Evolutionary conservation across 23 red algal genomes (phyloP).

Genomic region (Cyanidioschyzon merolae): DNA sequence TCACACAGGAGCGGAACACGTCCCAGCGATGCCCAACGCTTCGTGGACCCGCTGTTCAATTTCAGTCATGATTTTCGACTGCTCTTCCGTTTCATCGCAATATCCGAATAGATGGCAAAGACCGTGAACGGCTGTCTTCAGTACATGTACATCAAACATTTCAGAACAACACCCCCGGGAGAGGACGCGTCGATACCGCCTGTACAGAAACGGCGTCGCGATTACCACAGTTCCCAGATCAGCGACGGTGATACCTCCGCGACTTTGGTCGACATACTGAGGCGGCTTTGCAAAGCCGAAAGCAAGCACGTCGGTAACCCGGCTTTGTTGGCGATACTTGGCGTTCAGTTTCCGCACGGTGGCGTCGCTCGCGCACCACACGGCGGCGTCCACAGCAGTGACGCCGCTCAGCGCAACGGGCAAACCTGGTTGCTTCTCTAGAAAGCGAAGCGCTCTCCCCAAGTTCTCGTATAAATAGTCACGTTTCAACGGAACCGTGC

Average conservation of each 20-base stretch:
- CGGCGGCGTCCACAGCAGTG: neutral
- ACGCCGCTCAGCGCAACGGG: neutral
- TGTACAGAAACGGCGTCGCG: neutral
- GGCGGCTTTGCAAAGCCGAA: neutral
- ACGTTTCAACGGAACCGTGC: neutral
- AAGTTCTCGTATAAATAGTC: neutral
- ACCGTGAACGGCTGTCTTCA: neutral
- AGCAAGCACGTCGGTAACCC: neutral
- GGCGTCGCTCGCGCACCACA: constrained; percentile 18
- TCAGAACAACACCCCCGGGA: neutral
- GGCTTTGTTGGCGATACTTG: neutral
- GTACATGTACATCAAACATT: neutral
- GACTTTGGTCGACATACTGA: neutral
- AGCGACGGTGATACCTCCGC: neutral
- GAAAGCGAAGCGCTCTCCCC: neutral
- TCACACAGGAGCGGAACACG: too few species aligned
- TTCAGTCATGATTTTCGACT: neutral
- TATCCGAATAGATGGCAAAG: constrained; percentile 7
- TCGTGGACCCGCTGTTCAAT: neutral
- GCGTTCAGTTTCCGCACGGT: neutral
- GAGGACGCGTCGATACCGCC: neutral
- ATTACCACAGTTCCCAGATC: neutral
- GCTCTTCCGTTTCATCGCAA: neutral
- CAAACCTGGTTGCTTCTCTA: neutral
- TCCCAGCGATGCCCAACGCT: too few species aligned